These are phyloP conservation scores for Vachellia collinsii DNA, from an alignment of 306 rosid species.

Conservation along the genomic window DNA sequence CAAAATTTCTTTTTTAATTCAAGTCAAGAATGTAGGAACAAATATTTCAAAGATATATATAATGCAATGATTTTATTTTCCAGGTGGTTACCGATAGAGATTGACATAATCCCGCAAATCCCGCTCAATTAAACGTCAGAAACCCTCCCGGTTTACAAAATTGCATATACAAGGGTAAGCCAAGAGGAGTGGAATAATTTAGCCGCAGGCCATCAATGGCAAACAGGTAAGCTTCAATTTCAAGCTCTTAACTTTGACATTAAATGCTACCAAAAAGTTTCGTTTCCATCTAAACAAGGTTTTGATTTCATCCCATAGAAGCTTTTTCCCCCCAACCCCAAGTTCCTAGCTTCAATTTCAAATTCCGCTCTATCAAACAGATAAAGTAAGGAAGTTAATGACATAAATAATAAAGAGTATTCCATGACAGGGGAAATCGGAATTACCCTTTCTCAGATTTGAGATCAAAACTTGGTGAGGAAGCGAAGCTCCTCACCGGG, in stretches of 20 bases:
- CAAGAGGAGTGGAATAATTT: background rate
- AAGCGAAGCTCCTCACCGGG: constrained; percentile 34
- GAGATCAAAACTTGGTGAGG: constrained; percentile 45
- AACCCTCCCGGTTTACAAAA: background rate
- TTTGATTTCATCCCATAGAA: background rate
- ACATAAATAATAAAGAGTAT: background rate
- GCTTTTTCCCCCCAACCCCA: background rate
- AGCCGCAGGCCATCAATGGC: constrained; percentile 12
- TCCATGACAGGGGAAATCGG: background rate
- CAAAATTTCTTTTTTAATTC: background rate
- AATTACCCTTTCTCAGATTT: constrained; percentile 63
- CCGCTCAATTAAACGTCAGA: background rate
- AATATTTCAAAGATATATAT: background rate
- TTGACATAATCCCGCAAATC: background rate
- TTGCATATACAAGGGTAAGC: constrained; percentile 1
- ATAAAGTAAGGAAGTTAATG: background rate
- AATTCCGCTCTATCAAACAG: background rate
- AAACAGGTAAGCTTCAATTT: background rate
- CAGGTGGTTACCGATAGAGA: background rate
- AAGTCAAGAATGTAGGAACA: background rate
- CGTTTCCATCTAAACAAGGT: background rate
- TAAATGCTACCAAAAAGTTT: background rate
- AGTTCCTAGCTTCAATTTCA: background rate
- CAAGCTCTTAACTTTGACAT: background rate
- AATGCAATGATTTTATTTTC: background rate